phyloP scores from a whole-genome alignment of 2,329 filamentous ascomycete genomes.

The Paradendryphiella salina region DNA sequence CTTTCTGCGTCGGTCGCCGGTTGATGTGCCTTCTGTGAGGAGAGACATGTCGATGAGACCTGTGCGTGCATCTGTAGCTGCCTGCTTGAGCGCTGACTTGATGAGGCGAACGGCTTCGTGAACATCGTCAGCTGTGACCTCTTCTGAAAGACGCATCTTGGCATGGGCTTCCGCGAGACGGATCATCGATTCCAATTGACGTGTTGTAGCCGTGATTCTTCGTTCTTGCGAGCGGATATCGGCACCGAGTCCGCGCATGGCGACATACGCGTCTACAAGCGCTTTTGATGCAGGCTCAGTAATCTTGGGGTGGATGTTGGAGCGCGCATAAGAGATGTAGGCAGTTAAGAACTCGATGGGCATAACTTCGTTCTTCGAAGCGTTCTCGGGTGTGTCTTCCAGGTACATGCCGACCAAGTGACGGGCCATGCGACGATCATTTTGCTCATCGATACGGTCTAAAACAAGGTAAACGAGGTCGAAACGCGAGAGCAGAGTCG shows the following conservation, averaged over 20 bases:
- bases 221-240: conserved; percentile 78
- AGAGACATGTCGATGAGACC: conserved; percentile 97
- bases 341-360: conserved; percentile 93
- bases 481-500: conserved; percentile 92
- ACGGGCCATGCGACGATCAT: conserved; percentile 83
- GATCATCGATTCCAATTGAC: conserved; percentile 98
- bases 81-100: conserved; percentile 90
- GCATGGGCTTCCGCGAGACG: conserved; percentile 94
- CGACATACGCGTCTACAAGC: conserved; percentile 84
- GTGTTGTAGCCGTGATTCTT: conserved; percentile 94
- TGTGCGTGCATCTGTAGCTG: conserved; percentile 87
- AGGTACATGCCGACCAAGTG: conserved; percentile 96
- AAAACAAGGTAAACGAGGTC: conserved; percentile 96
- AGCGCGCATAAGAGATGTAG: conserved; percentile 95
- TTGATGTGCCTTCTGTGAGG: conserved; percentile 89
- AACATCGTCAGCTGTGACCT: conserved; percentile 81
- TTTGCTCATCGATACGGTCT: conserved; percentile 88
- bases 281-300: conserved; percentile 79
- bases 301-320: conserved; percentile 80
- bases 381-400: conserved; percentile 89
- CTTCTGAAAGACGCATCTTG: conserved; percentile 85
- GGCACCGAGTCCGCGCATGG: conserved; percentile 86
- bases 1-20: conserved; percentile 79
- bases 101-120: conserved; percentile 90
- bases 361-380: conserved; percentile 71